Evolutionary conservation across 352 stramenopile species (phyloP), one percentile per base, ranked within the genome.

Genomic region (Pythium utonaiense): DNA sequence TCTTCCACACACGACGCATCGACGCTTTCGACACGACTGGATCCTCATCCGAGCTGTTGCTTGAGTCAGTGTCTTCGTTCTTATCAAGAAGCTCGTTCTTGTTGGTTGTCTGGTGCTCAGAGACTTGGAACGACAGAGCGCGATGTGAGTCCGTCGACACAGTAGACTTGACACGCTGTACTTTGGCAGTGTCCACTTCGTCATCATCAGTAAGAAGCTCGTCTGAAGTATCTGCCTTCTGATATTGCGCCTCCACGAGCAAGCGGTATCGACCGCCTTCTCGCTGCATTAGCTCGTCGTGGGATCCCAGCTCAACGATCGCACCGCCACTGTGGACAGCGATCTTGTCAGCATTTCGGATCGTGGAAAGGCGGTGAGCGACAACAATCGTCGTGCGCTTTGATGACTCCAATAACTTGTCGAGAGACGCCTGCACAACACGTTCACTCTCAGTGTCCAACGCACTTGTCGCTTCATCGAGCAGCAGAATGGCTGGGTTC

Each of bases 341-440:
- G 55, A 99, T 99, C 33, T 85, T 77, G 64, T 98, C 85, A 48
- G 93, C 96, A 70, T 97, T 84, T 57, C 93, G 87, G 57, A 99
- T 90, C 14, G 94, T 99, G 49, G 83, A 96, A 25, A 99, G 66
- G 10, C 94, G 83, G 69, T 98, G 95, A 0, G 96, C 96, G 55
- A 98, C 93, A 34, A 98, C 91, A 45, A 99, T 77, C n/a, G 87
- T 97, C 13, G 93, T 98, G 14, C 79, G 78, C 17, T 84, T 73
- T 1, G 34, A 66, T 16, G 62, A 68, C 3, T 64, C 57, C 42
- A 88, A 24, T 21, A 90, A 48, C 22, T 24, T 40, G 63, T 96
- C 86, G 10, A 96, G 69, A 48, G 88, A 91, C 3, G 70, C 59
- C 51, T 97, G 90, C 3, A 97, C 89, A 40, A 96, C 67, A 6